phyloP scores from a whole-genome alignment of 805 yeast species.

The Starmerella stigmatis region DNA sequence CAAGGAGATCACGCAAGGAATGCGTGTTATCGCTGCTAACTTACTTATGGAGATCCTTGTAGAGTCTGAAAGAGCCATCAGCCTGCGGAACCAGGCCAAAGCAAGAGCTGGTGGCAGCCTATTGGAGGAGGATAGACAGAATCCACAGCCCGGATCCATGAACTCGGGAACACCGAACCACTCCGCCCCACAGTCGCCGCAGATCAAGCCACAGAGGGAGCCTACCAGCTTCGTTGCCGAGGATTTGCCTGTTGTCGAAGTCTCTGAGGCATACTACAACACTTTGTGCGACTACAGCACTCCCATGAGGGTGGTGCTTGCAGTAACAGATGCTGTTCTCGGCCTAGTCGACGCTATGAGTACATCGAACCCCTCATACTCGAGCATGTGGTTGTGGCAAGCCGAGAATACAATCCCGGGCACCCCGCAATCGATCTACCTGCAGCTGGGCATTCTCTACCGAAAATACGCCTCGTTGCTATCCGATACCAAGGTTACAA shows the following conservation, averaged over 20 bases:
- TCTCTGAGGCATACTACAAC: conserved; percentile 12
- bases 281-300: conserved; percentile 8
- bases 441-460: neutral
- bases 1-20: conserved; percentile 27
- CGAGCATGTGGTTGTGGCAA: conserved; percentile 7
- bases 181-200: conserved; percentile 1
- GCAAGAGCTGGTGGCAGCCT: neutral
- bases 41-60: conserved; percentile 26
- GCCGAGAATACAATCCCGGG: neutral
- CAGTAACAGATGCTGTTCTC: conserved; percentile 9
- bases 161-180: too few relatives aligned
- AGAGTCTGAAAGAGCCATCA: neutral
- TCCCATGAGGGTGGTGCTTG: conserved; percentile 10
- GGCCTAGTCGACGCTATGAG: conserved; percentile 7
- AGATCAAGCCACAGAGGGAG: neutral
- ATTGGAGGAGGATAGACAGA: neutral
- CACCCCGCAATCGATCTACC: neutral
- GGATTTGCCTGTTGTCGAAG: conserved; percentile 11
- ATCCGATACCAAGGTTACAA: neutral
- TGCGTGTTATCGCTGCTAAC: conserved; percentile 32
- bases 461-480: neutral
- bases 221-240: neutral
- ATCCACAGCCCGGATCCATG: too few relatives aligned
- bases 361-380: conserved; percentile 1
- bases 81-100: neutral